Conservation (phyloP, 2,329 filamentous ascomycete species). For the Fusarium sp. region DNA sequence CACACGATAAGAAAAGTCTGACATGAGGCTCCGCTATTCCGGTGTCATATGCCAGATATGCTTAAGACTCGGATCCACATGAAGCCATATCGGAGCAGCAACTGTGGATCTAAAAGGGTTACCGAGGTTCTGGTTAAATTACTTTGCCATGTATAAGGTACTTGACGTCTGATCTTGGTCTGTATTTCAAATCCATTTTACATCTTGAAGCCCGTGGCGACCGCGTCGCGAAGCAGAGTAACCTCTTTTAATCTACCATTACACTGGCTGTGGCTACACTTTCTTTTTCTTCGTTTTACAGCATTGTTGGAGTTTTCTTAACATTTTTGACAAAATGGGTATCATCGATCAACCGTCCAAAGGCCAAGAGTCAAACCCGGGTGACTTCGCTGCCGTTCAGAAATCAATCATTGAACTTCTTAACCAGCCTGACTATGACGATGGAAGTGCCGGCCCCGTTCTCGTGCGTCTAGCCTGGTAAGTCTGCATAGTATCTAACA, state of each 20-base stretch:
- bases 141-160: not conserved
- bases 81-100: not conserved
- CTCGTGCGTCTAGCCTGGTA: conserved; percentile 17
- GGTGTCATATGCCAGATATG: not conserved
- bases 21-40: not conserved
- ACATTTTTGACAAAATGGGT: not conserved
- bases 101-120: not conserved
- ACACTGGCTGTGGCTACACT: not conserved
- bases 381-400: not conserved
- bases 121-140: not conserved
- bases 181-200: not conserved
- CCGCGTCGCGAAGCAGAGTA: not conserved
- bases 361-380: not conserved
- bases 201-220: not conserved
- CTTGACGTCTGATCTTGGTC: not conserved
- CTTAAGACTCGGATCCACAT: not conserved
- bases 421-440: conserved; percentile 5
- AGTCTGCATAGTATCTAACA: not conserved
- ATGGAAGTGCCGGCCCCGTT: conserved; percentile 13
- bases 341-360: not conserved
- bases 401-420: conserved; percentile 1
- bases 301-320: not conserved
- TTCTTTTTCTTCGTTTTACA: not conserved
- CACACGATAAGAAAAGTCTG: not conserved
- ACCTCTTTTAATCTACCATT: not conserved